Evolutionary conservation across 306 rosid genomes (phyloP), one percentile per base, ranked within the genome.

Genomic region (Gillenia trifoliata): DNA sequence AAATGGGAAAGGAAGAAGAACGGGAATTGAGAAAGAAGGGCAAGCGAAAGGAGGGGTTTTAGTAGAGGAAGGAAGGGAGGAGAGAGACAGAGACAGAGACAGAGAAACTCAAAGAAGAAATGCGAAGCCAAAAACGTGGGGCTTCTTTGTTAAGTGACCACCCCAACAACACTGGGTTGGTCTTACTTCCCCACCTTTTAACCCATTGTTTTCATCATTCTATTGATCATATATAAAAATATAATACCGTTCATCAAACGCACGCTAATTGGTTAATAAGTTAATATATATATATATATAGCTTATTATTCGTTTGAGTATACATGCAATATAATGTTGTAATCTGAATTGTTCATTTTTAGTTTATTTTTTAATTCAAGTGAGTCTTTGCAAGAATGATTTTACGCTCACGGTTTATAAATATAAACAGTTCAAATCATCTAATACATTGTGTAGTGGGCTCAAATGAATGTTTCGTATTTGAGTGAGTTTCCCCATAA

Each of bases 1-100:
- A 38, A 43, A 47, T 17, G 28, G 31, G 60, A 26, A 19, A 17
- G 30, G 22, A 50, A 74, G 79, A 74, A 31, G 49, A 36, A 54
- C 10, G 11, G 16, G 71, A 50, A 15, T 36, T 20, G 49, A 68
- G 47, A 41, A 50, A 43, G 38, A n/a, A 45, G 26, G 29, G 64
- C n/a, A 41, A 45, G 67, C 19, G 73, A 40, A 12, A 45, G 11
- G 33, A 19, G 34, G 80, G 80, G 85, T 64, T 72, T 79, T 82
- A 80, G 49, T 63, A 71, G 76, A 0, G 8, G 30, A 47, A 55
- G 9, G 3, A 33, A 5, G 16, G 11, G 22, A 50, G 15, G 79
- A 66, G 72, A 71, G 59, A 69, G 50, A 11, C 54, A 47, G 54
- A 6, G 26, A 70, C 8, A 19, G 17, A 17, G 17, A 16, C 17